Evolutionary conservation across 768 basidiomycete species (phyloP).

Genomic region (Boletus insuetus): DNA sequence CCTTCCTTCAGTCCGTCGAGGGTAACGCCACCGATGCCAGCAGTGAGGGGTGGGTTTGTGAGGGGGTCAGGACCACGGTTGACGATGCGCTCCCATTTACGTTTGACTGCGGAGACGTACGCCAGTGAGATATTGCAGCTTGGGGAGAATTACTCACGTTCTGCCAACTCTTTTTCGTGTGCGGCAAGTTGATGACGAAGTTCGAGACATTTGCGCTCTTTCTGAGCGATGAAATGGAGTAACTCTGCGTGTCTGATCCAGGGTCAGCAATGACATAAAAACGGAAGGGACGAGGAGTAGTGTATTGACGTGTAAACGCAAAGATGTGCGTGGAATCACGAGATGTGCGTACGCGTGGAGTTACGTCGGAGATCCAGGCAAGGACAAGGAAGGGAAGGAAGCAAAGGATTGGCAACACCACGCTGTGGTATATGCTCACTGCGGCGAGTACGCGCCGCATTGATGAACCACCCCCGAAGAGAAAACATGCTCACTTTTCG

Average conservation of each 20-base stretch:
- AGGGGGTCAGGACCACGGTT: slow-evolving; percentile 43
- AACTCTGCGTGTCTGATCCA: slow-evolving; percentile 68
- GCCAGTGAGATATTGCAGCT: background rate
- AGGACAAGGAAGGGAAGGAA: background rate
- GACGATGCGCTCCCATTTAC: slow-evolving; percentile 81
- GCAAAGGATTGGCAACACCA: background rate
- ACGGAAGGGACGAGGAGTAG: background rate
- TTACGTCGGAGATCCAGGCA: background rate
- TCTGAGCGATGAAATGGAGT: slow-evolving; percentile 82
- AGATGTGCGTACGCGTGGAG: background rate
- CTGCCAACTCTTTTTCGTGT: slow-evolving; percentile 71
- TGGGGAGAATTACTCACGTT: slow-evolving; percentile 40
- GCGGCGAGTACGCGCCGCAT: background rate
- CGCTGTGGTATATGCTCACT: background rate
- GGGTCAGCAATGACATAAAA: background rate
- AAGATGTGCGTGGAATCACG: too few relatives aligned
- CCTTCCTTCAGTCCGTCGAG: slow-evolving; percentile 66
- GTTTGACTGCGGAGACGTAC: slow-evolving; percentile 52
- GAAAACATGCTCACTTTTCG: slow-evolving; percentile 56
- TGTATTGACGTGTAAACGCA: background rate
- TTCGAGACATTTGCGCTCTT: slow-evolving; percentile 81
- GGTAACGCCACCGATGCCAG: slow-evolving; percentile 20
- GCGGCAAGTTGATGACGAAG: slow-evolving; percentile 67
- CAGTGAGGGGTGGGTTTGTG: background rate
- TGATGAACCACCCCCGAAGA: background rate